A percentile compares a stretch with the other conserved stretches of the same genome.
Conservation (phyloP, 2,329 filamentous ascomycete genomes). For the Capronia americana region DNA sequence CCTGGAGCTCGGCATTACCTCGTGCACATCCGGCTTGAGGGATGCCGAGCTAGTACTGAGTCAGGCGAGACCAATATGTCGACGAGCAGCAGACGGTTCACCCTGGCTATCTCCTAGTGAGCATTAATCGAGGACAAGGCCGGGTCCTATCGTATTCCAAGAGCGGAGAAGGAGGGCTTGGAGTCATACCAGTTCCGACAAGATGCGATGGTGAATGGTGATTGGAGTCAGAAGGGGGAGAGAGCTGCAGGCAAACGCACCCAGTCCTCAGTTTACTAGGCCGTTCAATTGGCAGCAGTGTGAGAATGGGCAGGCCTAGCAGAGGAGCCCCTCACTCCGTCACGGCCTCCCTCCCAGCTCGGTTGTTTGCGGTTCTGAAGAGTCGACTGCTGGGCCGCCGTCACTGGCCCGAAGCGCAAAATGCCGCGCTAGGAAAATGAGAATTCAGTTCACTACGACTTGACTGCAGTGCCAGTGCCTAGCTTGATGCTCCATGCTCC, state of each 20-base stretch:
- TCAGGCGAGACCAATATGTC: neutral
- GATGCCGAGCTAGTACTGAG: neutral
- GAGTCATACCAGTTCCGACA: constrained; percentile 10
- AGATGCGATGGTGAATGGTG: constrained; percentile 8
- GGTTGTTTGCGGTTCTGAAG: constrained; percentile 9
- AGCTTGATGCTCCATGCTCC: constrained; percentile 22
- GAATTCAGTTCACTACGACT: constrained; percentile 30
- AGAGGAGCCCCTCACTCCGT: constrained; percentile 13
- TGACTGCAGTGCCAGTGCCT: constrained; percentile 16
- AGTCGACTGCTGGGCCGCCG: constrained; percentile 7
- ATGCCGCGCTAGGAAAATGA: constrained; percentile 36
- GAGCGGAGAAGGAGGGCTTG: constrained; percentile 9
- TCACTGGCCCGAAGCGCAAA: constrained; percentile 20
- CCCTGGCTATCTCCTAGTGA: neutral
- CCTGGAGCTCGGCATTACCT: neutral
- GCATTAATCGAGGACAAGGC: neutral
- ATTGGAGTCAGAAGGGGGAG: constrained; percentile 14
- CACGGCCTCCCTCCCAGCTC: constrained; percentile 5
- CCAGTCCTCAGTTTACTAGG: constrained; percentile 3
- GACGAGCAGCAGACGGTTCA: neutral
- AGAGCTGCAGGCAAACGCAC: constrained; percentile 18
- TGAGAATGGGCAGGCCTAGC: constrained; percentile 6
- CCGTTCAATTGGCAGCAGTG: neutral
- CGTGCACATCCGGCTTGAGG: neutral
- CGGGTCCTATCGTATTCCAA: constrained; percentile 7